Percentiles rank a stretch among this genome's conserved stretches.
phyloP scores from a whole-genome alignment of 345 rosid genomes.

The Moricandia moricandioides region DNA sequence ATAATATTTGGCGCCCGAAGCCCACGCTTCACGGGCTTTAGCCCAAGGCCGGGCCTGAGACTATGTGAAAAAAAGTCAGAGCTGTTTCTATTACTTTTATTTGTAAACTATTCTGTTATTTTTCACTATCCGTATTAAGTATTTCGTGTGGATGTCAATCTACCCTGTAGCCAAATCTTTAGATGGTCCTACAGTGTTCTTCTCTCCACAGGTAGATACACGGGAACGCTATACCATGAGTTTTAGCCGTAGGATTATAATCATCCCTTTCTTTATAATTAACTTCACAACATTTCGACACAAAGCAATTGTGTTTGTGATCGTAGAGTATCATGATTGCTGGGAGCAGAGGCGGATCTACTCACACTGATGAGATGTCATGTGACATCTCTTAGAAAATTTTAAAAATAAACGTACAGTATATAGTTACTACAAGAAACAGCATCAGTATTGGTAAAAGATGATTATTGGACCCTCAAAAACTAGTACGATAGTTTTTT shows the following conservation, averaged over 20 bases:
- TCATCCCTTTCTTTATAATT: neutral
- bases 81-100: neutral
- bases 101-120: neutral
- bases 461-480: too few relatives aligned
- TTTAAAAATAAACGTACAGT: too few relatives aligned
- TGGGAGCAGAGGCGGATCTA: too few relatives aligned
- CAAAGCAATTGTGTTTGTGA: neutral
- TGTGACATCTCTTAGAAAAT: too few relatives aligned
- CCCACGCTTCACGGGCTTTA: too few relatives aligned
- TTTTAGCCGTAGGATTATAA: neutral
- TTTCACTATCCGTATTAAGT: neutral
- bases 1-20: too few relatives aligned
- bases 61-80: neutral
- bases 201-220: neutral
- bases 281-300: neutral
- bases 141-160: neutral
- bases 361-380: too few relatives aligned
- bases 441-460: too few relatives aligned
- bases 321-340: neutral
- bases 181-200: neutral
- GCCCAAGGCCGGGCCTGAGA: too few relatives aligned
- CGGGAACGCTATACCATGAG: neutral
- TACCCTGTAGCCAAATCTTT: neutral
- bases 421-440: too few relatives aligned
- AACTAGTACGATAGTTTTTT: too few relatives aligned